A percentile compares a stretch with the other conserved stretches of the same genome.
Conservation (phyloP, 2,329 filamentous ascomycete species). For the Diaporthe ampelina region DNA sequence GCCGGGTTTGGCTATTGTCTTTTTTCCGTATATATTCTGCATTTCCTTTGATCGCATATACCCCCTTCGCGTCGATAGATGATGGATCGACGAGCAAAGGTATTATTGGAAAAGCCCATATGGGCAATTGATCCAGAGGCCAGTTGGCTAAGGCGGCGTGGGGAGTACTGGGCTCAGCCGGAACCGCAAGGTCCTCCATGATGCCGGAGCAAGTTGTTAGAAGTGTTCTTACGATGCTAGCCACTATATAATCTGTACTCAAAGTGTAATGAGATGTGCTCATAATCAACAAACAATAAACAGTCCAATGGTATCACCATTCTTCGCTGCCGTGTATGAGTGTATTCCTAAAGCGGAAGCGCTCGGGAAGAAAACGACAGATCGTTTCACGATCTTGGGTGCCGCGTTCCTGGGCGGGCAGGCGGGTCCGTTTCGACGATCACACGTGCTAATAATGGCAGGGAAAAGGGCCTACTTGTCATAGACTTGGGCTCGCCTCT, state of each 20-base stretch:
- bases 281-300: background rate
- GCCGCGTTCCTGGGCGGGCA: slow-evolving; percentile 9
- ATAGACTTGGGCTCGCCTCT: no score
- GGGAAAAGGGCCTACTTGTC: background rate
- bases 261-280: slow-evolving; percentile 6
- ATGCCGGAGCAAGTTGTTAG: slow-evolving; percentile 1
- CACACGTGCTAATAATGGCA: slow-evolving; percentile 23
- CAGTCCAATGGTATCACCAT: background rate
- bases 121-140: background rate
- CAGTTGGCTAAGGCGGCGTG: background rate
- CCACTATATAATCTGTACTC: slow-evolving; percentile 7
- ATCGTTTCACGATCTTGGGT: slow-evolving; percentile 30
- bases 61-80: slow-evolving; percentile 5
- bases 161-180: background rate
- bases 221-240: background rate
- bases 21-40: slow-evolving; percentile 21
- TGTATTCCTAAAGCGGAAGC: no score
- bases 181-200: slow-evolving; percentile 9
- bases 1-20: background rate
- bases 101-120: slow-evolving; percentile 11
- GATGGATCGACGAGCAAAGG: slow-evolving; percentile 24
- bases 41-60: background rate
- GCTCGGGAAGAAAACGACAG: background rate
- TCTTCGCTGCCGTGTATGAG: background rate
- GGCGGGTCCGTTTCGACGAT: slow-evolving; percentile 26